Evolutionary conservation across 2,329 filamentous ascomycete genomes (phyloP).

Genomic region (Rosellinia necatrix): DNA sequence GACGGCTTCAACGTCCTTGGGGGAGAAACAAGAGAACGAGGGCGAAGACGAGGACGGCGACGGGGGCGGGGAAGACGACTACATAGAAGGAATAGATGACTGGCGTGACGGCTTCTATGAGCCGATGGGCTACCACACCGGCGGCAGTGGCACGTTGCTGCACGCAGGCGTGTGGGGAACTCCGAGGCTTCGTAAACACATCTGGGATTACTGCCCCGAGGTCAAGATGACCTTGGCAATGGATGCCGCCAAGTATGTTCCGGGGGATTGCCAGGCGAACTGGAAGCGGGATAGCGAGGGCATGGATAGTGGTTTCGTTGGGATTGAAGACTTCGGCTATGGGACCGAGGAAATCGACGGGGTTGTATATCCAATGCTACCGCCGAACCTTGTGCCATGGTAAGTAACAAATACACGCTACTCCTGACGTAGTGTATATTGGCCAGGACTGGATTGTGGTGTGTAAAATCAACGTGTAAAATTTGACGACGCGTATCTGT

Average conservation of each 20-base stretch:
- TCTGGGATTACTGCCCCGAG: constrained; percentile 63
- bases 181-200: constrained; percentile 51
- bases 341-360: constrained; percentile 49
- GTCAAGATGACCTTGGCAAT: constrained; percentile 62
- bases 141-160: constrained; percentile 52
- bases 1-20: background rate
- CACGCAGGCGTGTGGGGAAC: constrained; percentile 55
- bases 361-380: constrained; percentile 47
- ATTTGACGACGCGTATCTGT: constrained; percentile 2
- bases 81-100: constrained; percentile 51
- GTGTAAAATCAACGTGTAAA: too few relatives aligned
- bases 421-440: too few relatives aligned
- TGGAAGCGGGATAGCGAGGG: constrained; percentile 50
- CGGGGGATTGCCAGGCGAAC: constrained; percentile 49
- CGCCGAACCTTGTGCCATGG: constrained; percentile 43
- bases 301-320: constrained; percentile 23
- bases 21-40: background rate
- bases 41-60: constrained; percentile 10
- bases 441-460: too few relatives aligned
- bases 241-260: constrained; percentile 57
- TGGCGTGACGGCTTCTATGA: constrained; percentile 59
- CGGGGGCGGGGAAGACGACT: constrained; percentile 40
- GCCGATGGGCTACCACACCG: constrained; percentile 64
- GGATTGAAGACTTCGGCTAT: constrained; percentile 38
- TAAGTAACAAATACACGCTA: constrained; percentile 26